Base-by-base conservation (phyloP, 306 rosid genomes). In the Corylus heterophylla region DNA sequence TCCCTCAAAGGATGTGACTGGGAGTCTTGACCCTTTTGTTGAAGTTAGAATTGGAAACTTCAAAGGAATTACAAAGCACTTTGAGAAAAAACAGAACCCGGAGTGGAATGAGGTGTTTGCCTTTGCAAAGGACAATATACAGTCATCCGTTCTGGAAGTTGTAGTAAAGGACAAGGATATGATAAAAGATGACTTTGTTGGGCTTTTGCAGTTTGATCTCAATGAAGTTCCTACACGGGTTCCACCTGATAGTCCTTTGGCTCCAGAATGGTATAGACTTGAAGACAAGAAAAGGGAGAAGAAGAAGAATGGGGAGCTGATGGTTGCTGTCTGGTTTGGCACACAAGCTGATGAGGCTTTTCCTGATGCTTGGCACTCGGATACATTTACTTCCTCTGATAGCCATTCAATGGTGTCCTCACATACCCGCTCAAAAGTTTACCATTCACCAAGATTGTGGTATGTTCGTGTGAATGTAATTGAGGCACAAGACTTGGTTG, bases 291-390 rank as follows among this genome's bases (percentile, higher is more conserved):
- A 72, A 8, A 89, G 96, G 31, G 89, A 86, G 29, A 91, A 68
- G 84, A 86, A 74, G 77, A 90, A 74, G 74, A 89, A 82, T 31
- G 98, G 98, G 37, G 98, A 95, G 82, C 70, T 95, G 69, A 95
- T 95, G 98, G 93, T 95, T 85, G 97, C 98, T 64, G 97, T 95
- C 48, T 95, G 98, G 98, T 17, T 1, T n/a, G 98, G 98, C 59
- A 90, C 98, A 67, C 98, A 95, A 81, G 98, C 96, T 66, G 98
- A 95, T 68, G 98, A 95, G 78, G 94, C 98, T 67, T 95, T 95
- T 83, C 89, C 95, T 11, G 96, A 95, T 77, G 98, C 98, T 47
- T 93, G 97, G 98, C 98, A 95, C 84, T 95, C 98, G 18, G 98
- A 95, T 87, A 89, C 98, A 39, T 73, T 91, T 31, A 84, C 89